These are phyloP conservation scores for Wickerhamiella parazyma DNA, from an alignment of 805 yeast genomes.

Conservation along the genomic window DNA sequence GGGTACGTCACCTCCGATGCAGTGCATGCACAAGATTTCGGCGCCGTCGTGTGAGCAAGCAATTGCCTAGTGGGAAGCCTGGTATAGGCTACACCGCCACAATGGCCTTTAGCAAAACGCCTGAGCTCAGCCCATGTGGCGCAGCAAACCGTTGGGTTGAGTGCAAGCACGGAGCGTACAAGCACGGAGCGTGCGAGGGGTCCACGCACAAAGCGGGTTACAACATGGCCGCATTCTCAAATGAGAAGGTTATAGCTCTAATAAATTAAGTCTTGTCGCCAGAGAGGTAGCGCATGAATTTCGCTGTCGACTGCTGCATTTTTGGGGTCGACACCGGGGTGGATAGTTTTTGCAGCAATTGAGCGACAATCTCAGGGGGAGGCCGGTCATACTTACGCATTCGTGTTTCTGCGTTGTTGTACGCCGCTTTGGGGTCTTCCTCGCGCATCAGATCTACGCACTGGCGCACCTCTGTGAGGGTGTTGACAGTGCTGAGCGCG, in stretches of 20 bases:
- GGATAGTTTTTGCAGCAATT: conserved; percentile 14
- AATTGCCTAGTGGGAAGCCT: too few species aligned
- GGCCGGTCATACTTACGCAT: conserved; percentile 61
- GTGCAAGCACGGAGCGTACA: too few species aligned
- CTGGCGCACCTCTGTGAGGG: conserved; percentile 70
- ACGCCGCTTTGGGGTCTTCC: conserved; percentile 38
- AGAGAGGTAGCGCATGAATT: conserved; percentile 16
- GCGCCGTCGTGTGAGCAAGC: too few species aligned
- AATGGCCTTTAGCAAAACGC: too few species aligned
- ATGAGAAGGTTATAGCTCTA: background rate
- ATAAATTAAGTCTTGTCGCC: conserved; percentile 12
- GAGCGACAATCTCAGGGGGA: conserved; percentile 46
- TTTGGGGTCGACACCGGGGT: conserved; percentile 16
- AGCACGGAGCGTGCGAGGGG: too few species aligned
- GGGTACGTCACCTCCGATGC: too few species aligned
- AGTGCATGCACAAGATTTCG: too few species aligned
- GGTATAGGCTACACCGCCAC: too few species aligned
- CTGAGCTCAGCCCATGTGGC: too few species aligned
- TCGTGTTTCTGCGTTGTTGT: conserved; percentile 40
- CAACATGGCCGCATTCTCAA: background rate
- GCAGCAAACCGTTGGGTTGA: too few species aligned
- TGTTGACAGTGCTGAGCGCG: conserved; percentile 39
- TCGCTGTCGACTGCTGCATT: conserved; percentile 11
- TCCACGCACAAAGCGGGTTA: too few species aligned
- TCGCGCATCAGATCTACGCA: conserved; percentile 52